Evolutionary conservation across 164 flowering plant species (phyloP), one percentile per base, ranked within the genome.

Genomic region (Dillenia turbinata): DNA sequence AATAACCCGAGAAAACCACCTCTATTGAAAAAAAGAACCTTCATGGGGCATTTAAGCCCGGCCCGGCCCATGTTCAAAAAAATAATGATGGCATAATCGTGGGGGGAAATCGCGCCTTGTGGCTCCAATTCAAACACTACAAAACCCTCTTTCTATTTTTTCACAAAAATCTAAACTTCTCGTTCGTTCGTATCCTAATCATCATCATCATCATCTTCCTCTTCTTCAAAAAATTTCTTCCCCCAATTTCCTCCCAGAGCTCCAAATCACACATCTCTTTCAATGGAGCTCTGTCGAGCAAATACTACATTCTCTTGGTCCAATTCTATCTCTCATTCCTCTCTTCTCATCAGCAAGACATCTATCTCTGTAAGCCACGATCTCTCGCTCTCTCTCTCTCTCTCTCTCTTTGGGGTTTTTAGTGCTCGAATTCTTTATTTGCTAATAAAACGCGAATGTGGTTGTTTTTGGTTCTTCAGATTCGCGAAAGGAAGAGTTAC

Each of bases 261-360:
- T 48, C 24, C 54, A 24, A 60, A 7, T 17, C 12, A 9, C 22
- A 8, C 66, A 17, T 13, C 7, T 33, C 40, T 33, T 33, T 33
- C 48, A 49, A 82, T 82, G 88, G 82, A 80, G 70, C 69, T 75
- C 24, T 69, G 73, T 64, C 54, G 73, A 60, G 72, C 74, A 33
- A 33, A 0, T 44, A 72, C 75, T 59, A 59, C 84, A 5, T 71
- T 80, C 54, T 56, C 85, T 15, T 83, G 89, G 89, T 48, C 75
- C 8, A 72, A 68, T 59, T 75, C 82, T 56, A 62, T 80, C 12
- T 62, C 81, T 47, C 74, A 5, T 33, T 33, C 86, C 9, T 64
- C 82, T 53, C 68, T 82, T 69, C 81, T 61, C 65, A 47, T 61
- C 47, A 64, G 74, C 63, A 54, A 69, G 56, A 16, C 67, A 59